These are phyloP conservation scores for Colletotrichum sp. DNA, from an alignment of 2,329 filamentous ascomycete genomes.

Conservation along the genomic window DNA sequence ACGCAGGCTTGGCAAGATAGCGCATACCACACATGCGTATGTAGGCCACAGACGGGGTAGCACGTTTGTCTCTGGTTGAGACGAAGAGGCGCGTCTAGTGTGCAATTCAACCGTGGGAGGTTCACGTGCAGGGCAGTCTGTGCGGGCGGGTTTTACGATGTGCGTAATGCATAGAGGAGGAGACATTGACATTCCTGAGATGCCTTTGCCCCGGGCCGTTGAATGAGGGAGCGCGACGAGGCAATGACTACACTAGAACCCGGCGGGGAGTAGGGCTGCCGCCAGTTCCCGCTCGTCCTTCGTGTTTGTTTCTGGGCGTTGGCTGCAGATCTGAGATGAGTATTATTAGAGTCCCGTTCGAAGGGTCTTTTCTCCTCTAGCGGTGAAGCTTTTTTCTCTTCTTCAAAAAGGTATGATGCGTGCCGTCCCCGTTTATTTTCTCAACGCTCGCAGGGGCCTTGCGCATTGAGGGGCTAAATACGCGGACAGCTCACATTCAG, in stretches of 20 bases:
- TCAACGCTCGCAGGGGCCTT: background rate
- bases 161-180: background rate
- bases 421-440: background rate
- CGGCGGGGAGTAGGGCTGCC: background rate
- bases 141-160: background rate
- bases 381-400: background rate
- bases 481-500: background rate
- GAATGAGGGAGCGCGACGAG: background rate
- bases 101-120: background rate
- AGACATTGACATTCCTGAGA: background rate
- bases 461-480: background rate
- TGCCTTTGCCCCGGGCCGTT: background rate
- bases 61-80: background rate
- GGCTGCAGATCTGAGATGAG: background rate
- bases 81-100: background rate
- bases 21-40: background rate
- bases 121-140: background rate
- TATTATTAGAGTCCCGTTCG: background rate
- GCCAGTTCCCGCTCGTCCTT: background rate
- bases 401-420: background rate
- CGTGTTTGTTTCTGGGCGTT: background rate
- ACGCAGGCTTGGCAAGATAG: background rate
- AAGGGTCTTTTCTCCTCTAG: background rate
- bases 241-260: background rate
- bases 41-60: background rate